Conservation (phyloP, 352 stramenopile species). For the Pilasporangium apinafurcum region DNA sequence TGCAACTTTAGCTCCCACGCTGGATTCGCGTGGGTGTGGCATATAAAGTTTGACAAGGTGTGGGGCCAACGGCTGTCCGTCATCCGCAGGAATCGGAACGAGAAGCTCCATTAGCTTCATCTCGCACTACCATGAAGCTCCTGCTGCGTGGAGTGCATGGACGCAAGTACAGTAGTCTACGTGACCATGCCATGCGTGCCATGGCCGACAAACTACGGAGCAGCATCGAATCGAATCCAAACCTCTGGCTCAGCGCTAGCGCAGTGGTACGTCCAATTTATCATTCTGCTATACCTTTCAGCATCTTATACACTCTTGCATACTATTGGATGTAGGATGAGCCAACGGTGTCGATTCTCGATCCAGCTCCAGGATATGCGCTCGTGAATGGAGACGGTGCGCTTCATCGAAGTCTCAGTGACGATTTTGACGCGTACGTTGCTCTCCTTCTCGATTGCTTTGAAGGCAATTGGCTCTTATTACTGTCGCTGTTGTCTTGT, state of each 20-base stretch:
- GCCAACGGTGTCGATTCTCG: constrained; percentile 77
- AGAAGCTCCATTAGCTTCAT: too few species aligned
- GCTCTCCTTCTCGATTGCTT: neutral
- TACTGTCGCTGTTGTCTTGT: neutral
- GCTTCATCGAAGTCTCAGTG: constrained; percentile 3
- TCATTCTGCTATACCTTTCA: too few species aligned
- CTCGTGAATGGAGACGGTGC: constrained; percentile 19
- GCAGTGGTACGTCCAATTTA: constrained; percentile 60
- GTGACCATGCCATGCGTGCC: constrained; percentile 53
- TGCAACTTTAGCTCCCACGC: too few species aligned
- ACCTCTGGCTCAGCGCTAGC: constrained; percentile 73
- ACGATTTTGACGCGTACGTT: neutral
- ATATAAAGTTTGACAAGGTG: too few species aligned
- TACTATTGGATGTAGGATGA: too few species aligned
- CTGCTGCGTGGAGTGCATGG: constrained; percentile 3
- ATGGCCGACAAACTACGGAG: constrained; percentile 50
- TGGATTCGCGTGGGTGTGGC: too few species aligned
- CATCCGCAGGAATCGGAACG: too few species aligned
- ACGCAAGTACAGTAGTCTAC: constrained; percentile 44
- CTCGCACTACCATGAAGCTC: too few species aligned
- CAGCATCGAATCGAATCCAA: constrained; percentile 74
- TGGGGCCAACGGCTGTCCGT: too few species aligned
- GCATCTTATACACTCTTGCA: too few species aligned
- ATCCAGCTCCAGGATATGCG: constrained; percentile 61
- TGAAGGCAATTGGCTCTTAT: constrained; percentile 6